Conservation (phyloP, 257 asterid species). For the Penstemon eatonii region DNA sequence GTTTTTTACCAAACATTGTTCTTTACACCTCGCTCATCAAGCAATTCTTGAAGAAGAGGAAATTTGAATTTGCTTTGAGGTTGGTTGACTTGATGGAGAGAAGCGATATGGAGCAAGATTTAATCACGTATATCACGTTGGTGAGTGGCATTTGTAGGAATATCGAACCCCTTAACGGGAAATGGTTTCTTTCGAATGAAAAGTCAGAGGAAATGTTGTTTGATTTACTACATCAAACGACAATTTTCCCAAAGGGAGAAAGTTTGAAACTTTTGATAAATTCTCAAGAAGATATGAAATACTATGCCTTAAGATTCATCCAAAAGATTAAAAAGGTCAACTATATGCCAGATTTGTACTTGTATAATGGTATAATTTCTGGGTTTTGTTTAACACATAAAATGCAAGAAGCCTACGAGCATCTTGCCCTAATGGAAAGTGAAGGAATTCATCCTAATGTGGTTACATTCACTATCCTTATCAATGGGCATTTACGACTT, state of each 20-base stretch:
- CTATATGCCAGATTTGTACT: conserved; percentile 44
- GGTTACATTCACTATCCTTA: conserved; percentile 63
- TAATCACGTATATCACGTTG: conserved; percentile 47
- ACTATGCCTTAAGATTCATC: conserved; percentile 37
- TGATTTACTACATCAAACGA: conserved; percentile 36
- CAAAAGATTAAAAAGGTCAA: conserved; percentile 26
- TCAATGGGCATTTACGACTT: conserved; percentile 46
- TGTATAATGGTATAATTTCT: conserved; percentile 48
- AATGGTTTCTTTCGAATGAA: conserved; percentile 32
- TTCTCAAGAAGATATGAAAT: conserved; percentile 41
- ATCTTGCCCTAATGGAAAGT: conserved; percentile 42
- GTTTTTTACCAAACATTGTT: conserved; percentile 51
- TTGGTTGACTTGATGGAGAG: conserved; percentile 59
- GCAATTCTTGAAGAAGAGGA: conserved; percentile 53
- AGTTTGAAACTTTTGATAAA: conserved; percentile 26
- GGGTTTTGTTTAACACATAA: conserved; percentile 46
- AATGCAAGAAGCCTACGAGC: conserved; percentile 51
- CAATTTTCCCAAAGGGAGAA: conserved; percentile 26
- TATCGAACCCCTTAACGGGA: conserved; percentile 34
- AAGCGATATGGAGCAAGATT: conserved; percentile 44
- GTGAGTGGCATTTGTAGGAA: conserved; percentile 55
- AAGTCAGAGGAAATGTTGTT: conserved; percentile 43
- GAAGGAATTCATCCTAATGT: conserved; percentile 55
- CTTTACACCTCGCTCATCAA: conserved; percentile 61
- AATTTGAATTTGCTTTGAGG: conserved; percentile 48